Conservation (phyloP, 2,329 filamentous ascomycete species). For the Epichloe glyceriae region DNA sequence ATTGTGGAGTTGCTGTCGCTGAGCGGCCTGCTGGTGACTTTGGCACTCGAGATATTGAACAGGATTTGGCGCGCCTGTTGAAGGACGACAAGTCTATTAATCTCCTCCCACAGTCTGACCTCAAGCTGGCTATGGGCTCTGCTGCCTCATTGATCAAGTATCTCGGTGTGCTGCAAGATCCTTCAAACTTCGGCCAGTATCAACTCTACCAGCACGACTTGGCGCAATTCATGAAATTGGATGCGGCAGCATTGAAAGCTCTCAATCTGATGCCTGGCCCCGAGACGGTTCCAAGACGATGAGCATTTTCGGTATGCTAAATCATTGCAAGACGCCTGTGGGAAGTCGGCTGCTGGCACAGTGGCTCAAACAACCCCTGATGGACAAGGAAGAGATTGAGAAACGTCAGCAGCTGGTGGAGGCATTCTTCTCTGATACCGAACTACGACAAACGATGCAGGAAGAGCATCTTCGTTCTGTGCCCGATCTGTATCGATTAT, state of each 20-base stretch:
- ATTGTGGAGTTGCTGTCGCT: constrained; percentile 79
- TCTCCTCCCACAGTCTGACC: constrained; percentile 74
- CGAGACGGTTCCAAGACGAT: constrained; percentile 94
- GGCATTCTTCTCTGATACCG: constrained; percentile 85
- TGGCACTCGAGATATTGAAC: constrained; percentile 82
- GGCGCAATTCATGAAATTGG: constrained; percentile 95
- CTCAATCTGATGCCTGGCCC: constrained; percentile 92
- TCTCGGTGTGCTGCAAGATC: constrained; percentile 75
- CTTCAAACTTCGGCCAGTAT: constrained; percentile 93
- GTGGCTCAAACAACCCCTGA: constrained; percentile 95
- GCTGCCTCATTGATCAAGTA: constrained; percentile 92
- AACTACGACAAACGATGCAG: constrained; percentile 89
- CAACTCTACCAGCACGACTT: constrained; percentile 95
- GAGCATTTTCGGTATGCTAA: constrained; percentile 87
- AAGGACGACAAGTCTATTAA: constrained; percentile 72
- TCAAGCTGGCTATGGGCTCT: constrained; percentile 93
- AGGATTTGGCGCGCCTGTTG: constrained; percentile 76
- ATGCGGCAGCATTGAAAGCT: constrained; percentile 85
- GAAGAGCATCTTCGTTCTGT: constrained; percentile 89
- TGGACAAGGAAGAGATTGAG: constrained; percentile 81
- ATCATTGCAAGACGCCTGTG: constrained; percentile 94
- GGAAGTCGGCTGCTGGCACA: constrained; percentile 83
- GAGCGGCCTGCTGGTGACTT: constrained; percentile 70
- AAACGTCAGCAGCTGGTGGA: constrained; percentile 88
- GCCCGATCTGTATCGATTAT: constrained; percentile 83